Conservation (phyloP, 257 asterid genomes). For the Solanum bukasovii region DNA sequence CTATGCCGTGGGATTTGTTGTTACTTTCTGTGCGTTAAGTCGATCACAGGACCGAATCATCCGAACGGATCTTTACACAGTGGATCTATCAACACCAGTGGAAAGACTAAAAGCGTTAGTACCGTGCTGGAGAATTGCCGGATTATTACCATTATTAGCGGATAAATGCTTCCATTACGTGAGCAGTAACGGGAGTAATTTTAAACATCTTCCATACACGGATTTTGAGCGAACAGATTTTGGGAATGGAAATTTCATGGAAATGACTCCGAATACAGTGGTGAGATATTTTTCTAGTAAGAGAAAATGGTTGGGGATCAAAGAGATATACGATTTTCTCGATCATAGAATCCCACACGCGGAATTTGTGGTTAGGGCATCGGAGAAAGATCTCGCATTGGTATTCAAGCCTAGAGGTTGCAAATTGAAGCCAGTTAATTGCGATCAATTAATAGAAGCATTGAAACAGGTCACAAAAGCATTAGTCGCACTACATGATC, state of each 20-base stretch:
- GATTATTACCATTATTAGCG: slow-evolving; percentile 26
- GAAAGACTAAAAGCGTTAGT: slow-evolving; percentile 35
- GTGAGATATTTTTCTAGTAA: slow-evolving; percentile 11
- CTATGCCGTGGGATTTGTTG: slow-evolving; percentile 30
- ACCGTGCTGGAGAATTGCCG: slow-evolving; percentile 36
- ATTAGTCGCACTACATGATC: slow-evolving; percentile 31
- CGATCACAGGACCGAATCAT: slow-evolving; percentile 27
- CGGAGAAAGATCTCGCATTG: slow-evolving; percentile 26
- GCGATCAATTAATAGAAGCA: slow-evolving; percentile 26
- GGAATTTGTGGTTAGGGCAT: slow-evolving; percentile 23
- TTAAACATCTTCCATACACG: slow-evolving; percentile 5
- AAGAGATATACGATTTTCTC: slow-evolving; percentile 34
- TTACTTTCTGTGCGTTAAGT: slow-evolving; percentile 33
- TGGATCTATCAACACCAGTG: slow-evolving; percentile 22
- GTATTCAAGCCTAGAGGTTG: slow-evolving; percentile 37
- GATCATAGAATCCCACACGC: slow-evolving; percentile 33
- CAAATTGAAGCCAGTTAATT: slow-evolving; percentile 17
- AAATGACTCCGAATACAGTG: slow-evolving; percentile 28
- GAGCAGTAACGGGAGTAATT: not conserved
- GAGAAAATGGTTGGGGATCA: slow-evolving; percentile 23
- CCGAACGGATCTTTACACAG: slow-evolving; percentile 32
- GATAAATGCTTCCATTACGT: slow-evolving; percentile 13
- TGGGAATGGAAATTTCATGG: slow-evolving; percentile 18
- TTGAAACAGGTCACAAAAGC: slow-evolving; percentile 36
- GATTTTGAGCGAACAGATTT: slow-evolving; percentile 31